Base-by-base conservation (phyloP, 2,329 filamentous ascomycete genomes). In the Aspergillus sp. region DNA sequence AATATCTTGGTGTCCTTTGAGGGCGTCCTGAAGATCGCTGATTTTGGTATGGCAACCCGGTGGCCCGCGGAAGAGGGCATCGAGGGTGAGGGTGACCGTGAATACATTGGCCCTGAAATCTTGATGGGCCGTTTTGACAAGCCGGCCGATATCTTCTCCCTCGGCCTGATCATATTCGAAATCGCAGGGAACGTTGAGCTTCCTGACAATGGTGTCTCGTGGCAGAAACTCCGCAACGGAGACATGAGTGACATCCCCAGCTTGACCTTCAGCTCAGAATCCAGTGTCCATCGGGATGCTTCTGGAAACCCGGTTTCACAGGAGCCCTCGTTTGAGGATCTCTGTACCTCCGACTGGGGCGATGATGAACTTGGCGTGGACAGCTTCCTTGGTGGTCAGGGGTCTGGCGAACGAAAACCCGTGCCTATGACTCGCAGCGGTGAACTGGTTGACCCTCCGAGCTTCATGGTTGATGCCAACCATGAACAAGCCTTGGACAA, bases 91-190 rank as follows among this genome's bases (percentile, higher is more conserved):
- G 93, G 93, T 30, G 93, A 98, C 64, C 86, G 93, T 43, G 88
- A 95, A 64, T 98, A 98, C 64, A 91, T 98, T 63, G 91, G 87
- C 1, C 90, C 90, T 0, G 93, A 98, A 67, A 88, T 95, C 51
- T 80, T 98, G 19, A 81, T 81, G 61, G 91, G 90, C 38, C 80
- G 83, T 52, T 93, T 86, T 57, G 89, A 94, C 69, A 93, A 91
- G 66, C 86, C 91, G 34, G 86, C 89, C 33, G 93, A 98, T 66
- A 80, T 98, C 43, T 98, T 96, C 67, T 88, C 93, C 7, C 80
- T 98, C 29, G 93, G 93, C 44, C 80, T 97, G 58, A 94, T 97
- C 66, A 86, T 95, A 65, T 81, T 96, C 43, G 93, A 98, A 71
- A 93, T 90, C 59, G 91, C 89, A 28, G 89, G 86, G 52, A 98